phyloP scores from a whole-genome alignment of 805 yeast genomes.

The Ogataea pignaliae region DNA sequence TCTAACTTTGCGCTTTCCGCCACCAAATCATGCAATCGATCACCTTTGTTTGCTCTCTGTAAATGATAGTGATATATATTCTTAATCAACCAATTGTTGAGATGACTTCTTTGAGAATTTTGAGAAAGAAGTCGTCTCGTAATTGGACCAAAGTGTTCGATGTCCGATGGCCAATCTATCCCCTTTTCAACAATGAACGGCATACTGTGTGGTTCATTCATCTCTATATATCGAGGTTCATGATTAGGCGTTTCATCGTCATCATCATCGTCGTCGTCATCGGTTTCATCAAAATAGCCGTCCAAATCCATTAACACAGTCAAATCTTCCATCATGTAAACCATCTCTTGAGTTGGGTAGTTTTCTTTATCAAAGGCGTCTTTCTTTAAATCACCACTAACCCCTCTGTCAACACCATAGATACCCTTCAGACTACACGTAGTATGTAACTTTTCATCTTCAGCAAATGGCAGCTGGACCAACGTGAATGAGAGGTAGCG shows the following conservation, averaged over 20 bases:
- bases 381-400: slow-evolving; percentile 6
- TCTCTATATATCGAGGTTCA: slow-evolving; percentile 17
- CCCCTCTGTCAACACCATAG: slow-evolving; percentile 19
- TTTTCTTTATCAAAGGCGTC: slow-evolving; percentile 22
- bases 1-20: slow-evolving; percentile 1
- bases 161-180: slow-evolving; percentile 5
- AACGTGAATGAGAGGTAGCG: slow-evolving; percentile 41
- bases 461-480: slow-evolving; percentile 63
- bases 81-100: slow-evolving; percentile 7
- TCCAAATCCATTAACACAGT: slow-evolving; percentile 43
- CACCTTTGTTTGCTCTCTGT: slow-evolving; percentile 5
- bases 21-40: slow-evolving; percentile 8
- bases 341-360: slow-evolving; percentile 36
- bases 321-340: slow-evolving; percentile 38
- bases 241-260: slow-evolving; percentile 15
- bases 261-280: slow-evolving; percentile 17
- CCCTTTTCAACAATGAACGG: slow-evolving; percentile 14
- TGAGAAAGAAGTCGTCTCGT: slow-evolving; percentile 15
- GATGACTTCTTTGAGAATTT: slow-evolving; percentile 21
- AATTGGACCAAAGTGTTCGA: slow-evolving; percentile 5
- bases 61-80: slow-evolving; percentile 4
- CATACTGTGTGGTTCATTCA: slow-evolving; percentile 16
- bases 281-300: slow-evolving; percentile 6
- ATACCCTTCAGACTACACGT: slow-evolving; percentile 38
- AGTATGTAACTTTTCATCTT: slow-evolving; percentile 61